Evolutionary conservation across 176 grass and related monocot genomes (phyloP).

Genomic region (Secale cereale): DNA sequence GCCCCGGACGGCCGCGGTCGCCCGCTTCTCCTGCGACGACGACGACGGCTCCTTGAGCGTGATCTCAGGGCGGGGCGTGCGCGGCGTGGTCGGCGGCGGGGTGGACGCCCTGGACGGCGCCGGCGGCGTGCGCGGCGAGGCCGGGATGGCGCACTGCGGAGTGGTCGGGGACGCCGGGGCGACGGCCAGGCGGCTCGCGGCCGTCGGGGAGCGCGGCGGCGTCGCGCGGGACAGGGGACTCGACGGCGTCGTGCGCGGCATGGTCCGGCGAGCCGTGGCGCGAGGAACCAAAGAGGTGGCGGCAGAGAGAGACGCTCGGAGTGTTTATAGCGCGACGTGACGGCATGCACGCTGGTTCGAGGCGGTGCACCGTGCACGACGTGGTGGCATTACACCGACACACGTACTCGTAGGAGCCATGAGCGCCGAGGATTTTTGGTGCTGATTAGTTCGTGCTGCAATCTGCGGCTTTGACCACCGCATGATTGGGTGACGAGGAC

Average conservation of each 20-base stretch:
- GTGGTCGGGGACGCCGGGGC: conserved; percentile 27
- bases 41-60: conserved; percentile 51
- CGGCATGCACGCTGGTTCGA: conserved; percentile 24
- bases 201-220: conserved; percentile 33
- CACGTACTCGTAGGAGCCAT: neutral
- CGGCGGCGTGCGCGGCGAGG: conserved; percentile 34
- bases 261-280: neutral
- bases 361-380: neutral
- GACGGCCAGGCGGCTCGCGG: conserved; percentile 29
- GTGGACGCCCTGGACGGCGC: conserved; percentile 18
- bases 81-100: conserved; percentile 36
- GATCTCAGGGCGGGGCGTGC: conserved; percentile 43
- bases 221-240: conserved; percentile 30
- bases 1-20: conserved; percentile 22
- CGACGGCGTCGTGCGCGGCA: conserved; percentile 33
- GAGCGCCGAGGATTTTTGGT: too few relatives aligned
- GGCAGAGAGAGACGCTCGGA: neutral
- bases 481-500: neutral
- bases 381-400: neutral
- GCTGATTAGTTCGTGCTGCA: neutral
- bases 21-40: conserved; percentile 31
- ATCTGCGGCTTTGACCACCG: neutral
- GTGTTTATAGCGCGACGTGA: neutral
- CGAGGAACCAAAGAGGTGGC: neutral
- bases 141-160: conserved; percentile 39